Conservation (phyloP, 768 basidiomycete genomes). For the Postia placenta region DNA sequence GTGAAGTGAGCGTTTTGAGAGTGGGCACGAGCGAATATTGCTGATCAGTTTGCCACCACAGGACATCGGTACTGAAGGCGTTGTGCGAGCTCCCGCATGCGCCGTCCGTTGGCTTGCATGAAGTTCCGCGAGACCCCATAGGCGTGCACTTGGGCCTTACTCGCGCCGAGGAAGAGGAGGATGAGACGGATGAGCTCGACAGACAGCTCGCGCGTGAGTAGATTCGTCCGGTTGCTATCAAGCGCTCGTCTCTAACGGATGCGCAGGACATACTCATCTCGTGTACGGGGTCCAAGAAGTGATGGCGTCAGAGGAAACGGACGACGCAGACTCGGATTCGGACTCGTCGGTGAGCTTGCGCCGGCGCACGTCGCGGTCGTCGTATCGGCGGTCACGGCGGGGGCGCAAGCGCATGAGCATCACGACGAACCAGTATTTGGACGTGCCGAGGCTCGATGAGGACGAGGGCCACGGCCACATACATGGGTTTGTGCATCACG, state of each 20-base stretch:
- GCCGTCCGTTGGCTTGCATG: slow-evolving; percentile 83
- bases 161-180: slow-evolving; percentile 37
- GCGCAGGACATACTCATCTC: slow-evolving; percentile 58
- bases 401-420: slow-evolving; percentile 62
- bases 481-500: neutral
- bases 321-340: slow-evolving; percentile 22
- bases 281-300: slow-evolving; percentile 34
- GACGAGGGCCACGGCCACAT: slow-evolving; percentile 33
- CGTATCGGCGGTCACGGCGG: slow-evolving; percentile 23
- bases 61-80: slow-evolving; percentile 46
- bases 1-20: slow-evolving; percentile 68
- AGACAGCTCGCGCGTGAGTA: slow-evolving; percentile 68
- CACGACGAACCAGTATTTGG: slow-evolving; percentile 52
- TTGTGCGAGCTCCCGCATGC: slow-evolving; percentile 59
- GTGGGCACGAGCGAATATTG: too few relatives aligned
- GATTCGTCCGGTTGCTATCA: too few relatives aligned
- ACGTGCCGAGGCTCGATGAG: slow-evolving; percentile 40
- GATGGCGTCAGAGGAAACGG: slow-evolving; percentile 22
- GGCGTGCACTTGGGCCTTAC: slow-evolving; percentile 56
- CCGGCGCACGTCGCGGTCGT: slow-evolving; percentile 15
- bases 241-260: too few relatives aligned
- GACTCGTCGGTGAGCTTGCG: slow-evolving; percentile 38
- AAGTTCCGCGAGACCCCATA: slow-evolving; percentile 69
- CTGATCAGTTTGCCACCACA: slow-evolving; percentile 16
- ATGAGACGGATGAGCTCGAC: slow-evolving; percentile 54